phyloP scores from a whole-genome alignment of 371 early-diverging fungal genomes.

The Coemansia sp. region DNA sequence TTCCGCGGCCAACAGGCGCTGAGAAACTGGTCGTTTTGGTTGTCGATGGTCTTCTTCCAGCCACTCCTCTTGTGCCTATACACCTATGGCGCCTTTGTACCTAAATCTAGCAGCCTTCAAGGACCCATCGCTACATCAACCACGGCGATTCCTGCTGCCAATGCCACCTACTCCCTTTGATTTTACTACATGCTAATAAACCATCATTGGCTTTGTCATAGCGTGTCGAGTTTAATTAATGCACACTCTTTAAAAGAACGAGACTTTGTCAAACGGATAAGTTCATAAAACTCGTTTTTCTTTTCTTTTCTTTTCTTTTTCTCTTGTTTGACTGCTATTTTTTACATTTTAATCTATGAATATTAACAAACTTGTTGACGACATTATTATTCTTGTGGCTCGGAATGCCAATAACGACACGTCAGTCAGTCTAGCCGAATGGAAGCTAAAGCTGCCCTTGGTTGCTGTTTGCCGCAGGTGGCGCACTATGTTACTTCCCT shows the following conservation, averaged over 20 bases:
- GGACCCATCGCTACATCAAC: neutral
- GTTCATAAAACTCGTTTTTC: neutral
- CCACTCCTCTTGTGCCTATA: slow-evolving; percentile 78
- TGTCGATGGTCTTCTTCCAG: slow-evolving; percentile 76
- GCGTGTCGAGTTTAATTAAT: neutral
- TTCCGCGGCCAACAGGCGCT: slow-evolving; percentile 63
- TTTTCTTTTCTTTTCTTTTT: neutral
- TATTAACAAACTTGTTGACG: neutral
- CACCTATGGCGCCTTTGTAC: slow-evolving; percentile 47
- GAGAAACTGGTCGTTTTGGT: slow-evolving; percentile 86
- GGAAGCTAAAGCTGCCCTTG: neutral
- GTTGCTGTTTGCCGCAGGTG: neutral
- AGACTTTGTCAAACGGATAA: neutral
- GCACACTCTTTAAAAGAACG: neutral
- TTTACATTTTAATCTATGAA: neutral
- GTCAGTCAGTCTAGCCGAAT: neutral
- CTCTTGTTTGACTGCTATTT: neutral
- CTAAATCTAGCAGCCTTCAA: slow-evolving; percentile 29
- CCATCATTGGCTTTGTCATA: too few species aligned
- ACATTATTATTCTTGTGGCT: neutral
- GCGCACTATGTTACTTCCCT: neutral
- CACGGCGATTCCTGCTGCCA: neutral
- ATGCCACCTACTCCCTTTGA: slow-evolving; percentile 2
- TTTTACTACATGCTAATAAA: too few species aligned
- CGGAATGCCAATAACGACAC: too few species aligned